phyloP scores from a whole-genome alignment of 495 filamentous ascomycete species.

The Clohesyomyces aquaticus region DNA sequence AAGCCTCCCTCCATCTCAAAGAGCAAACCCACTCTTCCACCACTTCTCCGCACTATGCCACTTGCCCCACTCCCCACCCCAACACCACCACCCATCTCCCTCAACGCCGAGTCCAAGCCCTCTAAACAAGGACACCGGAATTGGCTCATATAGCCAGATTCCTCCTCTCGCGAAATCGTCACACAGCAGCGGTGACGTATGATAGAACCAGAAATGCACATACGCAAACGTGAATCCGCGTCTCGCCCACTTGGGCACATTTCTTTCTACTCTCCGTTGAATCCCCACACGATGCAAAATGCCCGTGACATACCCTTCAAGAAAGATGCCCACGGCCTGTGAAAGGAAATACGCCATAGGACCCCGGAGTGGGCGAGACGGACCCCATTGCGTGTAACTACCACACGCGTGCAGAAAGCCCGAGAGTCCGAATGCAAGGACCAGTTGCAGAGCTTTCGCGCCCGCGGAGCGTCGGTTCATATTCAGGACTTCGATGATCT shows the following conservation, averaged over 20 bases:
- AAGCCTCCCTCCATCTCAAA: too few relatives aligned
- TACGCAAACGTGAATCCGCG: conserved; percentile 42
- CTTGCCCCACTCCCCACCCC: conserved; percentile 35
- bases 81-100: conserved; percentile 47
- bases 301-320: conserved; percentile 30
- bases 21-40: conserved; percentile 48
- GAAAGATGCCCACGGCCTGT: conserved; percentile 44
- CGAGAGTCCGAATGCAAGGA: conserved; percentile 46
- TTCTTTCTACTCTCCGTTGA: conserved; percentile 4
- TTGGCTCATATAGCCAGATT: conserved; percentile 49
- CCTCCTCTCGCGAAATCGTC: conserved; percentile 51
- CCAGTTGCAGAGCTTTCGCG: conserved; percentile 39
- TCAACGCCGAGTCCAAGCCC: conserved; percentile 46
- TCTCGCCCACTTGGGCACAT: conserved; percentile 37
- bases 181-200: conserved; percentile 44
- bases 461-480: conserved; percentile 29
- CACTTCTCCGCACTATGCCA: conserved; percentile 43
- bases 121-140: conserved; percentile 46
- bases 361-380: conserved; percentile 43
- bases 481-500: conserved; percentile 48
- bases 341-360: conserved; percentile 50
- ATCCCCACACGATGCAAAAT: conserved; percentile 28
- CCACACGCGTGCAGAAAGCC: conserved; percentile 49
- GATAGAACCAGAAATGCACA: conserved; percentile 48
- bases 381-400: conserved; percentile 44